These are phyloP conservation scores for Curvularia verruculosa DNA, from an alignment of 2,329 filamentous ascomycete genomes.

Conservation along the genomic window DNA sequence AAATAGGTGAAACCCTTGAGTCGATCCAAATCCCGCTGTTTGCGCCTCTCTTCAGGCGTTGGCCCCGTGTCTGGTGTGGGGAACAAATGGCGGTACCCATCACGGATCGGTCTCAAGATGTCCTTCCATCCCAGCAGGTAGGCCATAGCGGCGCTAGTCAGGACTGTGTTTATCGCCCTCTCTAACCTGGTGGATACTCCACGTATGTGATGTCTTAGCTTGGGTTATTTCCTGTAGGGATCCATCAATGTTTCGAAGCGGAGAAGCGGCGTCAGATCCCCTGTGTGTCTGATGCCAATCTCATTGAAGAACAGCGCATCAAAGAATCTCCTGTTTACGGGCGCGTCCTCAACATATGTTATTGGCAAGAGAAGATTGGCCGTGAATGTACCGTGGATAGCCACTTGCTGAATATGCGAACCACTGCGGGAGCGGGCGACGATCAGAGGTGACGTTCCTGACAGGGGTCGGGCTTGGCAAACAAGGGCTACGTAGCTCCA, in stretches of 20 bases:
- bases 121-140: slow-evolving; percentile 47
- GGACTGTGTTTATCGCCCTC: neutral
- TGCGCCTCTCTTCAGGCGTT: slow-evolving; percentile 41
- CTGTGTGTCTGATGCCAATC: neutral
- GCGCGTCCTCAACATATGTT: neutral
- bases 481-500: slow-evolving; percentile 39
- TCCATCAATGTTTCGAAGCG: neutral
- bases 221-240: neutral
- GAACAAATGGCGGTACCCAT: slow-evolving; percentile 48
- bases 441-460: slow-evolving; percentile 27
- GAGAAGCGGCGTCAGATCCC: neutral
- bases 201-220: neutral
- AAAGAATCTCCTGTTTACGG: neutral
- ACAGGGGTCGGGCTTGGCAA: slow-evolving; percentile 36
- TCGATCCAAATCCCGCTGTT: slow-evolving; percentile 38
- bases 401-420: slow-evolving; percentile 3
- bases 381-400: neutral
- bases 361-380: neutral
- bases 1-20: slow-evolving; percentile 52
- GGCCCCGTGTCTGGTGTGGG: slow-evolving; percentile 43
- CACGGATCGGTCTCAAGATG: slow-evolving; percentile 48
- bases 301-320: neutral
- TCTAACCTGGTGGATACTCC: neutral
- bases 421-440: slow-evolving; percentile 12
- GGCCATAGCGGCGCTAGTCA: slow-evolving; percentile 23